Evolutionary conservation across 2,329 filamentous ascomycete genomes (phyloP), one percentile per base, ranked within the genome.

Genomic region (Drechslerella coelobrocha): DNA sequence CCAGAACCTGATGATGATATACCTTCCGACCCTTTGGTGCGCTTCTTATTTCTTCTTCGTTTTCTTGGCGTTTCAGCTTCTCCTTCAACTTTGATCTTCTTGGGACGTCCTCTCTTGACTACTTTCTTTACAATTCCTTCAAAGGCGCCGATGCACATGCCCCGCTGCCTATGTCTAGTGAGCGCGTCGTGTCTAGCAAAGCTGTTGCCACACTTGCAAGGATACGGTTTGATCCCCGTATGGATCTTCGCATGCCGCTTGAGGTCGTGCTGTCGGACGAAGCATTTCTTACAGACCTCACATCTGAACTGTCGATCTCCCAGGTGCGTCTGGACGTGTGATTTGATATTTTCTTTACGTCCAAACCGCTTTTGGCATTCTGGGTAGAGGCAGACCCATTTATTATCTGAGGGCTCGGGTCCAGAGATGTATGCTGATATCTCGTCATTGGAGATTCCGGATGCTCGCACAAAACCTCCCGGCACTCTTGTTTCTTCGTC

Each of bases 261-360:
- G 72, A 97, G 86, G 78, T 99, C 94, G 78, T 99, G 94, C 76
- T 96, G 92, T 37, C 94, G 89, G 43, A 97, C 94, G 78, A 99
- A 99, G 80, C 92, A 93, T 81, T 97, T 97, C 56, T 89, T 84
- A 81, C 94, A 99, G 61, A 90, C 88, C 48, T 93, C 92, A 80
- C 94, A 99, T 79, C 91, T 89, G 81, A 91, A 99, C 78, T 97
- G 94, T 51, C 94, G 86, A 79, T 99, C 94, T 76, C 95, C 94
- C 73, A 99, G 88, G 80, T 99, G 94, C 2, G 94, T 99, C 80
- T 99, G 94, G 12, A 99, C 91, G 78, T 99, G 94, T 0, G 92
- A 96, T 78, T 96, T 96, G 82, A 97, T 97, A 80, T 99, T 97
- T 79, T 99, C 94, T 79, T 97, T 96, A 75, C 94, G 87, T n/a